Evolutionary conservation across 148 eudicot species (phyloP), one percentile per base, ranked within the genome.

Genomic region (Pouteria glomerata): DNA sequence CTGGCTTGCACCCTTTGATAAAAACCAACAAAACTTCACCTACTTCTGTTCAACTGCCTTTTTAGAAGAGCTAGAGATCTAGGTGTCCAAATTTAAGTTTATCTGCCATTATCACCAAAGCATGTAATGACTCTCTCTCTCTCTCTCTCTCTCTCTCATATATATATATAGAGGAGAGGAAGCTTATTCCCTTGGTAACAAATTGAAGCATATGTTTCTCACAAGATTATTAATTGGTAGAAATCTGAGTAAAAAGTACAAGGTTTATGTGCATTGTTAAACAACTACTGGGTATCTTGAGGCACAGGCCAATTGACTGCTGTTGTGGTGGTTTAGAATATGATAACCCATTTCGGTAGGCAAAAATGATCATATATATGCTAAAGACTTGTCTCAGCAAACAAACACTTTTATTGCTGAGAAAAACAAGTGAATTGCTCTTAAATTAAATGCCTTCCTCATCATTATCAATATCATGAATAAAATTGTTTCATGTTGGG

Each of bases 41-140:
- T 76, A 87, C 81, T 85, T 84, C 82, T 79, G 97, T 85, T 92
- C 86, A 92, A 89, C 97, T 84, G 86, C 97, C 89, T 63, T 70
- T 41, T 55, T 44, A 59, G 31, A 15, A 58, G n/a, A n/a, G n/a
- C n/a, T n/a, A 69, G 80, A 57, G 70, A 37, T 73, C 57, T 35
- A 16, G 48, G 15, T 59, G 55, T 53, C 65, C 14, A 55, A 26
- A 26, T n/a, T n/a, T n/a, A n/a, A n/a, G n/a, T n/a, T n/a, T n/a
- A 42, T 44, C 50, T 45, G 47, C 68, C 72, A 67, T 76, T 69
- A 69, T 59, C 73, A 51, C 27, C 69, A 37, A 76, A 51, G 57
- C 63, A 62, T 30, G 63, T 26, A 67, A 47, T 27, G 33, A 27
- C 37, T 48, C n/a, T n/a, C n/a, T n/a, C n/a, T n/a, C n/a, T n/a